phyloP scores from a whole-genome alignment of 2,329 filamentous ascomycete species.

The Endocalyx cinctus region DNA sequence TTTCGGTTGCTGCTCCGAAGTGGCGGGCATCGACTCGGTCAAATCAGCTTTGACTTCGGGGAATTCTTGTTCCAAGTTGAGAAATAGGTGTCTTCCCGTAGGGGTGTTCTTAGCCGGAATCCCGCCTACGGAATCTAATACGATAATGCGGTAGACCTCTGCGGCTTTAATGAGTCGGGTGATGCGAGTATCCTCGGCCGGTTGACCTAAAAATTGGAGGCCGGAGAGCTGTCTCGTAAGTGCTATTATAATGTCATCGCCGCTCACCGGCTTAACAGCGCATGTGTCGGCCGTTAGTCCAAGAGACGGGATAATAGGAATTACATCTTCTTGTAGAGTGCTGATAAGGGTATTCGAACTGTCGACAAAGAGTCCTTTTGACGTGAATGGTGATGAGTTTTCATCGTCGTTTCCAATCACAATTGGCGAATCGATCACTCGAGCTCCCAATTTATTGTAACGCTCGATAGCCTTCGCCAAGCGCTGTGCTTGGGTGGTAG shows the following conservation, averaged over 20 bases:
- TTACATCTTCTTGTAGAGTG: conserved; percentile 62
- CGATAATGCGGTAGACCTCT: conserved; percentile 73
- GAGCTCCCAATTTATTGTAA: conserved; percentile 62
- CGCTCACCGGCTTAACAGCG: conserved; percentile 35
- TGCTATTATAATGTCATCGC: conserved; percentile 66
- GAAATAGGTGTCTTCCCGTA: conserved; percentile 71
- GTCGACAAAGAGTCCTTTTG: conserved; percentile 34
- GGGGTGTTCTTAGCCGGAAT: conserved; percentile 64
- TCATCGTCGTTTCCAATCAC: conserved; percentile 30
- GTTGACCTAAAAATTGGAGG: conserved; percentile 42
- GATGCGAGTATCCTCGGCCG: conserved; percentile 34
- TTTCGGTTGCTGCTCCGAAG: conserved; percentile 6
- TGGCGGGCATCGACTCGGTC: conserved; percentile 15
- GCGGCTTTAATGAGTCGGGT: conserved; percentile 32
- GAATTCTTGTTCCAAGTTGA: conserved; percentile 93
- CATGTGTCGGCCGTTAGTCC: conserved; percentile 38
- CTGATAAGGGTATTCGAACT: conserved; percentile 55
- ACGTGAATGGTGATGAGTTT: conserved; percentile 26
- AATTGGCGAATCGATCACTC: conserved; percentile 57
- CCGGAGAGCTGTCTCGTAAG: conserved; percentile 73
- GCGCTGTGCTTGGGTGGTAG: conserved; percentile 63
- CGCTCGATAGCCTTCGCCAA: conserved; percentile 71
- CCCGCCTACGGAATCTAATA: conserved; percentile 82
- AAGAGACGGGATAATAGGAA: conserved; percentile 62
- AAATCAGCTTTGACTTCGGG: conserved; percentile 62